phyloP scores from a whole-genome alignment of 2,329 filamentous ascomycete genomes.

The Penicillium sp. region DNA sequence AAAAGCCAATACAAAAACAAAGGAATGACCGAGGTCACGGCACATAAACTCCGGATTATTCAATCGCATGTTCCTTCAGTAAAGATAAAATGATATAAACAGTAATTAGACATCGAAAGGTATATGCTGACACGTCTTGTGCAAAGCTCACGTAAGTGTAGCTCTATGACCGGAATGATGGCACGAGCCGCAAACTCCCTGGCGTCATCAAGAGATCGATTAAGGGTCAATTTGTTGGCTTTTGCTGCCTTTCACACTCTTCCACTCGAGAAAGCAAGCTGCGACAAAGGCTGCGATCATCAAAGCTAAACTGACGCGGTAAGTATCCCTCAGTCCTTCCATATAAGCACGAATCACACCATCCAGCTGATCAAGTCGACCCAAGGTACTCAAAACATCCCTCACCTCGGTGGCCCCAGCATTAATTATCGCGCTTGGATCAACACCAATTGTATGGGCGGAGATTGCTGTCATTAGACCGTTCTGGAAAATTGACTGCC shows the following conservation, averaged over 20 bases:
- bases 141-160: too few species aligned
- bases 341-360: constrained; percentile 23
- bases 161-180: too few species aligned
- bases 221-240: too few species aligned
- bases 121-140: too few species aligned
- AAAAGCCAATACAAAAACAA: too few species aligned
- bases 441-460: constrained; percentile 8
- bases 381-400: constrained; percentile 6
- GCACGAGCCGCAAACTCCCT: too few species aligned
- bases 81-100: too few species aligned
- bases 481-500: constrained; percentile 32
- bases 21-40: too few species aligned
- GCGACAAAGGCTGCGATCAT: constrained; percentile 18
- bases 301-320: constrained; percentile 22
- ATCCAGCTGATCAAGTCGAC: constrained; percentile 14
- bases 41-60: too few species aligned
- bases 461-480: constrained; percentile 20
- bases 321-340: constrained; percentile 19
- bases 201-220: too few species aligned
- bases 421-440: constrained; percentile 13
- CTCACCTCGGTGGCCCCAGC: constrained; percentile 23
- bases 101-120: too few species aligned
- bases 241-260: constrained; percentile 23
- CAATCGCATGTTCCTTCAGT: too few species aligned
- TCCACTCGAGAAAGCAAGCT: constrained; percentile 25